These are phyloP conservation scores for Glarea lozoyensis DNA, from an alignment of 495 filamentous ascomycete genomes.

Conservation along the genomic window DNA sequence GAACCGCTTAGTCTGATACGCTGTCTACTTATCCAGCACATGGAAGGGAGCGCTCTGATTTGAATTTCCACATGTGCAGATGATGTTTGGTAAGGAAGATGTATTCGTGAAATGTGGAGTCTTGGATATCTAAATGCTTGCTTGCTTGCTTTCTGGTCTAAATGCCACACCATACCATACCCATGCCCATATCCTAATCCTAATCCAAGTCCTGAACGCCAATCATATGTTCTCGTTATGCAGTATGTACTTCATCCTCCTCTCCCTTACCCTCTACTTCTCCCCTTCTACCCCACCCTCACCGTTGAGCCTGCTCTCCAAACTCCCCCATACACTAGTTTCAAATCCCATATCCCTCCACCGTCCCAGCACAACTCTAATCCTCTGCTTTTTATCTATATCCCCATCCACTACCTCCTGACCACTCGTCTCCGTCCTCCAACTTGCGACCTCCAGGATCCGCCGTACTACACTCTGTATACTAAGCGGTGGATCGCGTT, in stretches of 20 bases:
- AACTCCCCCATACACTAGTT: background rate
- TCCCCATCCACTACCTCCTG: background rate
- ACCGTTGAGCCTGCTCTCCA: background rate
- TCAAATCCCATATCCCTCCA: background rate
- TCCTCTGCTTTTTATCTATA: background rate
- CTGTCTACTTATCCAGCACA: too few relatives aligned
- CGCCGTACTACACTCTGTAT: background rate
- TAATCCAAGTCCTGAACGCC: too few relatives aligned
- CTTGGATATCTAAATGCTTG: too few relatives aligned
- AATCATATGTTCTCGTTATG: too few relatives aligned
- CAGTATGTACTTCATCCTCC: background rate
- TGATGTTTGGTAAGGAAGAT: too few relatives aligned
- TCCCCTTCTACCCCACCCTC: background rate
- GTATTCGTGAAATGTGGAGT: too few relatives aligned
- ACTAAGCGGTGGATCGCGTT: slow-evolving; percentile 46
- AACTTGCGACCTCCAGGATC: background rate
- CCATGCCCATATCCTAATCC: background rate
- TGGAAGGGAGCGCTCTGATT: too few relatives aligned
- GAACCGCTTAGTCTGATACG: too few relatives aligned
- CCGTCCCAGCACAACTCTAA: background rate
- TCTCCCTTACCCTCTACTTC: background rate
- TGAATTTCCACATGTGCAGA: too few relatives aligned
- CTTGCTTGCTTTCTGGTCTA: too few relatives aligned
- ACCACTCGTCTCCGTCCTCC: too few relatives aligned
- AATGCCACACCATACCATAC: background rate